Conservation (phyloP, 805 yeast species). For the Candida golubevii region DNA sequence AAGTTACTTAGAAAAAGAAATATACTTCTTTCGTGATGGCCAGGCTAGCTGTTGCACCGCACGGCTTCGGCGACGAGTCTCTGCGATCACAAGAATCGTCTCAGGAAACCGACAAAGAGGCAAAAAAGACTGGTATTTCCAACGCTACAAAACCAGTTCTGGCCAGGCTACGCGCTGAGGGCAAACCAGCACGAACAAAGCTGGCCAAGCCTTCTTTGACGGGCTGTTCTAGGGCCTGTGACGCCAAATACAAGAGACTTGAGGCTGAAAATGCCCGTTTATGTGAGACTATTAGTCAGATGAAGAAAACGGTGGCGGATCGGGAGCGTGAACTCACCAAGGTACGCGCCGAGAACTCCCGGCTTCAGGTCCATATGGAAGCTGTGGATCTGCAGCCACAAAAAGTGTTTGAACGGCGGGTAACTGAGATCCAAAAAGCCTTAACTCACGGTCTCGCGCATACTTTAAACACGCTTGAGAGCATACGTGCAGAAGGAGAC, state of each 20-base stretch:
- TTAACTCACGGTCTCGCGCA: conserved; percentile 3
- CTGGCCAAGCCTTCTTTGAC: no score
- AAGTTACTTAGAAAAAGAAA: no score
- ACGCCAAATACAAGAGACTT: not conserved
- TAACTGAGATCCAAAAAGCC: conserved; percentile 3
- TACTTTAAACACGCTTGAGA: conserved; percentile 2
- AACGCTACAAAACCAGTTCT: no score
- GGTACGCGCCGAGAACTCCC: conserved; percentile 1
- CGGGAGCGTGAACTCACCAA: not conserved
- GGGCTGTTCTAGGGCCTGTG: not conserved
- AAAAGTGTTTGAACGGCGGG: not conserved
- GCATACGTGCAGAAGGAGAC: not conserved
- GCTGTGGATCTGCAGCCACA: not conserved
- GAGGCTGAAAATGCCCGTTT: conserved; percentile 1
- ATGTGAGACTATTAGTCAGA: conserved; percentile 2
- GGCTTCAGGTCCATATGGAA: not conserved
- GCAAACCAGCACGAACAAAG: no score
- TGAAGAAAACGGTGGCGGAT: not conserved
- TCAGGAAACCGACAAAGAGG: no score
- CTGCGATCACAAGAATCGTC: no score
- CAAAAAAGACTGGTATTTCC: no score
- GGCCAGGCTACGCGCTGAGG: no score
- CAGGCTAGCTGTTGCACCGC: no score
- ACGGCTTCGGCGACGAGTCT: no score
- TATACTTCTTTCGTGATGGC: no score